Conservation (phyloP, 768 basidiomycete species). For the Lanmaoa rubissima region DNA sequence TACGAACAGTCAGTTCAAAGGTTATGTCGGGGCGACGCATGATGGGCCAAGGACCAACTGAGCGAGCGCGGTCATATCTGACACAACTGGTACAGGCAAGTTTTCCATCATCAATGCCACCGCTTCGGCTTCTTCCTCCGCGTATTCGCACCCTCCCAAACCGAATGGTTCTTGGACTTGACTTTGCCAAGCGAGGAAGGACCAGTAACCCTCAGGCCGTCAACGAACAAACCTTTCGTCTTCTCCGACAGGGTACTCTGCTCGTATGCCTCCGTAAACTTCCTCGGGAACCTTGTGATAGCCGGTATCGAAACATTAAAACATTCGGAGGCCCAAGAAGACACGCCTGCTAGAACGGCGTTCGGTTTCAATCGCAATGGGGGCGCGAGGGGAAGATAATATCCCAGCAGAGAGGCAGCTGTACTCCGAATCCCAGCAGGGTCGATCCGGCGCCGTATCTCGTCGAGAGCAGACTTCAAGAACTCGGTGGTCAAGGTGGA, state of each 20-base stretch:
- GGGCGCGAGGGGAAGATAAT: slow-evolving; percentile 54
- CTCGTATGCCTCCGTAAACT: slow-evolving; percentile 23
- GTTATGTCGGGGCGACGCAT: neutral
- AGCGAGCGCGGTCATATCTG: no score
- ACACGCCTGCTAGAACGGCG: slow-evolving; percentile 53
- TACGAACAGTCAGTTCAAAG: neutral
- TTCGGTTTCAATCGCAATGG: slow-evolving; percentile 46
- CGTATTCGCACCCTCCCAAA: slow-evolving; percentile 23
- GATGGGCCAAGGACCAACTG: neutral
- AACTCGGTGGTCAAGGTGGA: slow-evolving; percentile 22
- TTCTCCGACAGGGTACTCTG: slow-evolving; percentile 1
- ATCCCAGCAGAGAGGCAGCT: slow-evolving; percentile 68
- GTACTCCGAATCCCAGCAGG: slow-evolving; percentile 54
- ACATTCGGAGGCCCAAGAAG: slow-evolving; percentile 50
- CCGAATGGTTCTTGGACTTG: slow-evolving; percentile 24
- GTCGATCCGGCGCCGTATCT: slow-evolving; percentile 41
- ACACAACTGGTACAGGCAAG: no score
- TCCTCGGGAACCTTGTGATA: slow-evolving; percentile 20
- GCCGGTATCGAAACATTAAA: slow-evolving; percentile 21
- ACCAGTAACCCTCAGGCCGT: slow-evolving; percentile 15
- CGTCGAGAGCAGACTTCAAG: slow-evolving; percentile 26
- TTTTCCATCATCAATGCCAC: slow-evolving; percentile 13
- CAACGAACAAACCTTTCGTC: slow-evolving; percentile 25
- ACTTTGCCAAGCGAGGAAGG: slow-evolving; percentile 19
- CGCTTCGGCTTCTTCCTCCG: slow-evolving; percentile 15